A percentile compares a stretch with the other conserved stretches of the same genome.
These are phyloP conservation scores for Geopyxis carbonaria DNA, from an alignment of 495 filamentous ascomycete species.

Conservation along the genomic window DNA sequence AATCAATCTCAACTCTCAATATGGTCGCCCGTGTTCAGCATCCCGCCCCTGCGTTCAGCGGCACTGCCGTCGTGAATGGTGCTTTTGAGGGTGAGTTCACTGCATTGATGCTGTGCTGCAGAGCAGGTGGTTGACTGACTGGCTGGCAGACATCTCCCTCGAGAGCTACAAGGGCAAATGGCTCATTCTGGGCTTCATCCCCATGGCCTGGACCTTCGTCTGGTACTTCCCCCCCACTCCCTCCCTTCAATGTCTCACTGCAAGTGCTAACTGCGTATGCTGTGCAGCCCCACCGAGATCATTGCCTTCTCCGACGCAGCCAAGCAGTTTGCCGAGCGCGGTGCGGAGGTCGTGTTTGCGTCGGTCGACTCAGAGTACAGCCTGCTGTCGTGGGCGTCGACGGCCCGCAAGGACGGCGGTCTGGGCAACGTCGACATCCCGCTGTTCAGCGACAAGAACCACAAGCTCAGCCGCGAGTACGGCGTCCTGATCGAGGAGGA, in stretches of 20 bases:
- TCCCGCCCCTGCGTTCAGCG: slow-evolving; percentile 35
- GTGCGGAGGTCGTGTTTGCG: slow-evolving; percentile 36
- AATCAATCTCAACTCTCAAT: slow-evolving; percentile 50
- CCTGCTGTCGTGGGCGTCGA: slow-evolving; percentile 37
- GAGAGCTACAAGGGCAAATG: slow-evolving; percentile 32
- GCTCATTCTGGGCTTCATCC: slow-evolving; percentile 35
- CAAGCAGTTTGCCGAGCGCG: slow-evolving; percentile 30
- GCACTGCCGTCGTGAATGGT: slow-evolving; percentile 32
- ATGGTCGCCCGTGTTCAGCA: slow-evolving; percentile 34
- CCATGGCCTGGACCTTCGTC: slow-evolving; percentile 39
- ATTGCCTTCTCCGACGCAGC: slow-evolving; percentile 33
- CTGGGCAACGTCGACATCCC: slow-evolving; percentile 37
- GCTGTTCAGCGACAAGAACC: slow-evolving; percentile 39
- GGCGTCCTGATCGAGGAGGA: slow-evolving; percentile 42
- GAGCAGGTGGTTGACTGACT: slow-evolving; percentile 24
- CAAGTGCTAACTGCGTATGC: neutral
- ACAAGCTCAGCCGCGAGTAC: slow-evolving; percentile 37
- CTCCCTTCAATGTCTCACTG: neutral
- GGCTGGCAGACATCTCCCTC: slow-evolving; percentile 30
- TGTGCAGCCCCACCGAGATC: slow-evolving; percentile 32
- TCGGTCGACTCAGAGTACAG: slow-evolving; percentile 36
- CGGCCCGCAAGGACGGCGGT: slow-evolving; percentile 36
- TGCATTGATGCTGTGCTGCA: slow-evolving; percentile 1
- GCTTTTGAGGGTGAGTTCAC: slow-evolving; percentile 29
- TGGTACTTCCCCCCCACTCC: slow-evolving; percentile 21